Conservation (phyloP, 768 basidiomycete genomes). For the Pilatotrama ljubarskyi region DNA sequence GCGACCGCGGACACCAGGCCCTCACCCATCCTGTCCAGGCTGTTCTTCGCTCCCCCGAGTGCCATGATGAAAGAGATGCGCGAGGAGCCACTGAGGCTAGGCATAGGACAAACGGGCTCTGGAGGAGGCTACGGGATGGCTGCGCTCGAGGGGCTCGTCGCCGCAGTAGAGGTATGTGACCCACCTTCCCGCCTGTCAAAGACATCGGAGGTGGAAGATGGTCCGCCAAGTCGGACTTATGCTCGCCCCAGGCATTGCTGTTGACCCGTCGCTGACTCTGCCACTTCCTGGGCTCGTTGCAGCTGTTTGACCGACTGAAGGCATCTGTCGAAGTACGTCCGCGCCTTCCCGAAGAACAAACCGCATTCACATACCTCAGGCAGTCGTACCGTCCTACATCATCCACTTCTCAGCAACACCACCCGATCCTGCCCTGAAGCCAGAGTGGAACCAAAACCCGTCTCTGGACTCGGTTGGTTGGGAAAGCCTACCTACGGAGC, state of each 20-base stretch:
- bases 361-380: constrained; percentile 5
- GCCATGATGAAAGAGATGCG: constrained; percentile 46
- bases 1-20: constrained; percentile 57
- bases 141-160: constrained; percentile 68
- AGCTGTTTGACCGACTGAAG: constrained; percentile 41
- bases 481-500: constrained; percentile 59
- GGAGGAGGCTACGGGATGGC: constrained; percentile 51
- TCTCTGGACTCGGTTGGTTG: constrained; percentile 43
- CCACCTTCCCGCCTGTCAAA: too few species aligned
- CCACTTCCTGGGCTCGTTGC: constrained; percentile 24
- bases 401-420: constrained; percentile 60
- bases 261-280: not conserved
- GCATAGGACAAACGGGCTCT: constrained; percentile 57
- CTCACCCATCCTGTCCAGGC: constrained; percentile 54
- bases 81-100: constrained; percentile 48
- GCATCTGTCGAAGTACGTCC: constrained; percentile 11
- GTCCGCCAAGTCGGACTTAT: too few species aligned
- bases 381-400: constrained; percentile 32
- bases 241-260: too few species aligned
- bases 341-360: not conserved
- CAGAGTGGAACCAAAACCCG: constrained; percentile 49
- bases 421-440: constrained; percentile 55
- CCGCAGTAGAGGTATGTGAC: constrained; percentile 40
- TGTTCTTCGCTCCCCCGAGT: constrained; percentile 52
- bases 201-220: too few species aligned